Evolutionary conservation across 2,329 filamentous ascomycete genomes (phyloP).

Genomic region (Didymella pinodella): DNA sequence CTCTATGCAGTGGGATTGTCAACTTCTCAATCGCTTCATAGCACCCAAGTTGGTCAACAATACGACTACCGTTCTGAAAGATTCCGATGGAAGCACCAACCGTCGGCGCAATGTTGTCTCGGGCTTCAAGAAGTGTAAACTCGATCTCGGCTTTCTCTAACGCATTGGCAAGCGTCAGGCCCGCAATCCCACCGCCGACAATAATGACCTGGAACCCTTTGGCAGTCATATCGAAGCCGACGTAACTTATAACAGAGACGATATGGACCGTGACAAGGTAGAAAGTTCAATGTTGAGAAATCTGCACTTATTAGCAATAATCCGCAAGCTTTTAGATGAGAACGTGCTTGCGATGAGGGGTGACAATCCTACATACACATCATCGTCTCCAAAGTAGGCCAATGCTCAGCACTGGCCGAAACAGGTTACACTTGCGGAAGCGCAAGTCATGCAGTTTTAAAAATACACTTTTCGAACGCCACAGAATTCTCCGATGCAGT

Average conservation of each 20-base stretch:
- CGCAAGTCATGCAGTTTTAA: background rate
- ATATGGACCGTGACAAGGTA: background rate
- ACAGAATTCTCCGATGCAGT: background rate
- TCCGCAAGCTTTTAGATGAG: background rate
- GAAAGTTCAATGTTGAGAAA: no score
- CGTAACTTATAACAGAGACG: background rate
- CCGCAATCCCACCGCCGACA: constrained; percentile 26
- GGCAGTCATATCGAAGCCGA: background rate
- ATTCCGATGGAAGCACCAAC: constrained; percentile 32
- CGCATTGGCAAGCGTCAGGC: constrained; percentile 24
- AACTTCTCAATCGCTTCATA: constrained; percentile 10
- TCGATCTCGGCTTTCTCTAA: constrained; percentile 26
- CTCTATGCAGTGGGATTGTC: background rate
- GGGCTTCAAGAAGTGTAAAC: constrained; percentile 27
- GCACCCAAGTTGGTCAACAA: constrained; percentile 33
- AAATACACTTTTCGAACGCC: background rate
- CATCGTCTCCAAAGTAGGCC: background rate
- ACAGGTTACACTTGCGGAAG: background rate
- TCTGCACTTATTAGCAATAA: background rate
- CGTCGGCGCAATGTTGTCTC: constrained; percentile 21
- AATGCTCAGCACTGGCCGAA: background rate
- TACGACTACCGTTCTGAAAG: constrained; percentile 25
- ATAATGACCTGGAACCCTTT: constrained; percentile 17
- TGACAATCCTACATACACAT: background rate
- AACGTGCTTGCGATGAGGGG: background rate